Conservation (phyloP, 306 rosid genomes). For the Cucurbita pepo region DNA sequence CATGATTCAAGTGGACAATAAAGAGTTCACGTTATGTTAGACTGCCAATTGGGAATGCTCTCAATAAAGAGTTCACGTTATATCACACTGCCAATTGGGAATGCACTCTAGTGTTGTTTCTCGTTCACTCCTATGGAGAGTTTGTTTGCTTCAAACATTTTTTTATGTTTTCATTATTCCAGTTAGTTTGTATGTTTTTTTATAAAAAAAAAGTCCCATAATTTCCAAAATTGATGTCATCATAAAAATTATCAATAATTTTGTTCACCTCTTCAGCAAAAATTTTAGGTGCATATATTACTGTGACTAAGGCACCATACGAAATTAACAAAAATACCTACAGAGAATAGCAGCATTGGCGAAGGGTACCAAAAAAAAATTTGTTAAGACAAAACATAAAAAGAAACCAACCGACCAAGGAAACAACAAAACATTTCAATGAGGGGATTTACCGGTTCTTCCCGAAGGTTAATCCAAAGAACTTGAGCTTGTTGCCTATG, state of each 20-base stretch:
- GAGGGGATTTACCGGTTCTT: conserved; percentile 51
- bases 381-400: neutral
- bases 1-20: neutral
- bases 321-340: neutral
- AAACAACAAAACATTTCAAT: neutral
- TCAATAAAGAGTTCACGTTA: neutral
- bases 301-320: neutral
- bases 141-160: neutral
- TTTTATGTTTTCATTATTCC: neutral
- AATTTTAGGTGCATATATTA: neutral
- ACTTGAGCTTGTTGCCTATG: conserved; percentile 28
- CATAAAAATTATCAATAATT: neutral
- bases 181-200: neutral
- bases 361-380: neutral
- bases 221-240: neutral
- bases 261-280: neutral
- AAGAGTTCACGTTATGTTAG: neutral
- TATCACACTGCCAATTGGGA: neutral
- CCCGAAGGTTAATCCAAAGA: conserved; percentile 89
- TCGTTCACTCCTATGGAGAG: neutral
- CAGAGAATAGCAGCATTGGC: neutral
- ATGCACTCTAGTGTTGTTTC: neutral
- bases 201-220: neutral
- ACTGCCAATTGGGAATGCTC: neutral
- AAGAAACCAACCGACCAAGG: neutral